phyloP scores from a whole-genome alignment of 768 basidiomycete genomes.

The Macrolepiota fuliginosa region DNA sequence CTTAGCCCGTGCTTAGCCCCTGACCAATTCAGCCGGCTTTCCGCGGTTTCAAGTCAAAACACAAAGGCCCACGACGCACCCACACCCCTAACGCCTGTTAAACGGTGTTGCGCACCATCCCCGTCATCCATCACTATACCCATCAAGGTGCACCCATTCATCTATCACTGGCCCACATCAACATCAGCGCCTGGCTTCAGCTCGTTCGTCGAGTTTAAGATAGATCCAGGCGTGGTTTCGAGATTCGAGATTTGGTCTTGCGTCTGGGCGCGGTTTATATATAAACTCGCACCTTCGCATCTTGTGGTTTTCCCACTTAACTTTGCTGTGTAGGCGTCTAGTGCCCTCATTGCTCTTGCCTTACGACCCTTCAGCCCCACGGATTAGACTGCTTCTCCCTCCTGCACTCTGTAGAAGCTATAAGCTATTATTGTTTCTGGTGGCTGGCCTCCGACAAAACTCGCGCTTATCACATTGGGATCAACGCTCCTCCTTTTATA shows the following conservation, averaged over 20 bases:
- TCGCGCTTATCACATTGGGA: no score
- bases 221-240: not conserved
- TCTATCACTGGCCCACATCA: not conserved
- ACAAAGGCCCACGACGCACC: not conserved
- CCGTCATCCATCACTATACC: not conserved
- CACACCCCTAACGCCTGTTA: not conserved
- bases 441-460: no score
- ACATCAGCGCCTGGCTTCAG: not conserved
- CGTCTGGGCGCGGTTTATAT: not conserved
- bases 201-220: not conserved
- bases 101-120: not conserved
- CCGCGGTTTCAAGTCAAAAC: conserved; percentile 1
- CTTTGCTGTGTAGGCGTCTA: no score
- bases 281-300: not conserved
- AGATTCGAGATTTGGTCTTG: not conserved
- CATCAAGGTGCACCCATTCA: not conserved
- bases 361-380: no score
- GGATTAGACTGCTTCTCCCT: no score
- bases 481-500: no score
- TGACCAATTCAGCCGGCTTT: not conserved
- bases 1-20: not conserved
- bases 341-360: no score
- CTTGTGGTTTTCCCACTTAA: no score
- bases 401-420: no score
- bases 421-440: no score